phyloP scores from a whole-genome alignment of 2,329 filamentous ascomycete genomes.

The Diaporthe sp. region DNA sequence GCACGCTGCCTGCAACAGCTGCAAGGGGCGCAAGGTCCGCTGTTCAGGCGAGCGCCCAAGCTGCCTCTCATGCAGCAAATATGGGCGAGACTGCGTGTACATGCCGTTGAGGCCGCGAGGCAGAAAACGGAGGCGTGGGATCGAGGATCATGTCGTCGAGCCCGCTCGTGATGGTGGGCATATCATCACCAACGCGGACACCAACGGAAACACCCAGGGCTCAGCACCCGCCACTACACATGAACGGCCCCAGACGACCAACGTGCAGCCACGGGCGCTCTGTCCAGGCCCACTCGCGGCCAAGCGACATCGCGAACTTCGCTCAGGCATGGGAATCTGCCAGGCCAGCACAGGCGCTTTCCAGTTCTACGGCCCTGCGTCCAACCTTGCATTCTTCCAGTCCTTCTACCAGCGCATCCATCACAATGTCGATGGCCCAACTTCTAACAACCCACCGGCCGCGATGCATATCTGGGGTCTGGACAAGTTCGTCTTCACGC shows the following conservation, averaged over 20 bases:
- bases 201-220: neutral
- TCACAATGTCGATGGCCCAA: neutral
- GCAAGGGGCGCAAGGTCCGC: conserved; percentile 8
- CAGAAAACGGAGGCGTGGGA: neutral
- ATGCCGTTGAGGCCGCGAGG: conserved; percentile 1
- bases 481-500: conserved; percentile 3
- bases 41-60: neutral
- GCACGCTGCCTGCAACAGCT: conserved; percentile 10
- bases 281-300: neutral
- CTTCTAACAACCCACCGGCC: neutral
- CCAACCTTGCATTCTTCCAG: neutral
- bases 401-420: conserved; percentile 4
- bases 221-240: neutral
- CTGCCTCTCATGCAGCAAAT: conserved; percentile 2
- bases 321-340: conserved; percentile 1
- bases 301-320: conserved; percentile 3
- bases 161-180: neutral
- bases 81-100: conserved; percentile 3
- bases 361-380: neutral
- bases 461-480: conserved; percentile 12
- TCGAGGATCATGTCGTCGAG: neutral
- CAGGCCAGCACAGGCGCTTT: conserved; percentile 1
- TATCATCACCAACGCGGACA: neutral
- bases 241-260: neutral
- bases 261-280: neutral